phyloP scores from a whole-genome alignment of 2,329 filamentous ascomycete genomes.

The Calonectria pseudoturangicola region DNA sequence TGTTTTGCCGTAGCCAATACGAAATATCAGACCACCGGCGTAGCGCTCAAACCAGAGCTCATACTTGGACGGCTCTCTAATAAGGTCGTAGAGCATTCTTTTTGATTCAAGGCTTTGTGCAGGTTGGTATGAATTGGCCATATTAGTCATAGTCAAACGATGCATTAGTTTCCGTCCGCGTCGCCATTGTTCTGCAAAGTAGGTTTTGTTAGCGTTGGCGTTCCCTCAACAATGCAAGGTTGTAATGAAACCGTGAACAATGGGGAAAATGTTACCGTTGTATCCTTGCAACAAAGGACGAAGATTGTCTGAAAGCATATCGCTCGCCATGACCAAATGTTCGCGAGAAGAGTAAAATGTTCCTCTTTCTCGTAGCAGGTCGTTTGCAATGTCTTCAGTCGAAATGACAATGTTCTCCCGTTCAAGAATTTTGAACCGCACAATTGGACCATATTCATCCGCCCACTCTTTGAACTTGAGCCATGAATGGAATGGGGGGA shows the following conservation, averaged over 20 bases:
- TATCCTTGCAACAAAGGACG: neutral
- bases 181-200: neutral
- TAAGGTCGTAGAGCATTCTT: neutral
- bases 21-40: neutral
- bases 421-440: neutral
- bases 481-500: neutral
- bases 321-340: neutral
- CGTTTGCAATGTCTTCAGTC: neutral
- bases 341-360: neutral
- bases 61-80: neutral
- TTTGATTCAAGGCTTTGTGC: neutral
- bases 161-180: neutral
- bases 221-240: neutral
- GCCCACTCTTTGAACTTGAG: neutral
- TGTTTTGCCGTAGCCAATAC: neutral
- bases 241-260: neutral
- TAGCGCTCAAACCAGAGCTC: neutral
- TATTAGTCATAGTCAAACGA: neutral
- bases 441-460: neutral
- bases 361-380: neutral
- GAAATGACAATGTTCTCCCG: neutral
- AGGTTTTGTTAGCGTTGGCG: neutral
- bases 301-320: neutral
- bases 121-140: neutral
- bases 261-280: neutral